phyloP scores from a whole-genome alignment of 805 yeast genomes.

The Groenewaldozyma salmanticensis region DNA sequence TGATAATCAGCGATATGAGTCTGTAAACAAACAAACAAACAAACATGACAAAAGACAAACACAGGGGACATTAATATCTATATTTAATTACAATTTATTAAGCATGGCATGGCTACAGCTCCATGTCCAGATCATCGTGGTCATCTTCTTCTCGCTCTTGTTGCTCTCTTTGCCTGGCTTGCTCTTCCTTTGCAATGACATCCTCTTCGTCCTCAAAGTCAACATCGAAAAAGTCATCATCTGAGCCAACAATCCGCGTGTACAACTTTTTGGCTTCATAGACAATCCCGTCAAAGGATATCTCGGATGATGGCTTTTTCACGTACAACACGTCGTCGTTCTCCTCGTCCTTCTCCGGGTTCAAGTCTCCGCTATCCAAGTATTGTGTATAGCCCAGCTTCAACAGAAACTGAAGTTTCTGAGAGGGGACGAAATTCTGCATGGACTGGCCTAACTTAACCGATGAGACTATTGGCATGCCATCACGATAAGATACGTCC shows the following conservation, averaged over 20 bases:
- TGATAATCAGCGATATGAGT: too few species aligned
- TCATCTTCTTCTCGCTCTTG: conserved; percentile 14
- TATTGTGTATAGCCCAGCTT: conserved; percentile 54
- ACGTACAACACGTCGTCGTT: conserved; percentile 2
- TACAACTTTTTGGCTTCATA: conserved; percentile 72
- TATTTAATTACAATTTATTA: too few species aligned
- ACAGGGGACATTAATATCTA: too few species aligned
- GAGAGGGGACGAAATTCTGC: conserved; percentile 75
- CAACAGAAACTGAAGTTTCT: conserved; percentile 50
- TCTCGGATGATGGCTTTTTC: conserved; percentile 34
- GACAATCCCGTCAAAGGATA: conserved; percentile 85
- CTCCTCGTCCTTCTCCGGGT: not conserved
- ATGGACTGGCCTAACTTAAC: conserved; percentile 80
- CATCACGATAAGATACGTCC: conserved; percentile 46
- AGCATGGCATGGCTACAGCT: too few species aligned
- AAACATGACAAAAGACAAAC: too few species aligned
- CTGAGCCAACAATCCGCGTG: conserved; percentile 76
- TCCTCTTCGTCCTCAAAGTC: conserved; percentile 95
- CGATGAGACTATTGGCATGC: conserved; percentile 64
- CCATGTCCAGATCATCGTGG: conserved; percentile 23
- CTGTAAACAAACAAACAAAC: too few species aligned
- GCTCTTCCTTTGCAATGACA: conserved; percentile 20
- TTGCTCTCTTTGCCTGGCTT: conserved; percentile 6
- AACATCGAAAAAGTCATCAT: conserved; percentile 91
- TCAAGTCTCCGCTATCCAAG: conserved; percentile 12